Evolutionary conservation across 2,329 filamentous ascomycete species (phyloP).

Genomic region (Fusarium nanum): DNA sequence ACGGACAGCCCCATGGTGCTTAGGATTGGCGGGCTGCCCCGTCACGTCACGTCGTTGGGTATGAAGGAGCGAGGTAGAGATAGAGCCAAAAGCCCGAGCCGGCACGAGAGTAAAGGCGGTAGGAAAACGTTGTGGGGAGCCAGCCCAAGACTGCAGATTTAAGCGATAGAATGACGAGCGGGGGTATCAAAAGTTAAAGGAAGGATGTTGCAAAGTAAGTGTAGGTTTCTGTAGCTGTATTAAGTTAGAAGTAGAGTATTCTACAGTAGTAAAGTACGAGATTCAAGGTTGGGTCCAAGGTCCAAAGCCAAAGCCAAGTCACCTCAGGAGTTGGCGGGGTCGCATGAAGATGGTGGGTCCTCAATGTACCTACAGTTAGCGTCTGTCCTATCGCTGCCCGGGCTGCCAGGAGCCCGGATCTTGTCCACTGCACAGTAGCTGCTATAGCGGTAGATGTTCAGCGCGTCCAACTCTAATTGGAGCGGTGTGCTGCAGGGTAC

Average conservation of each 20-base stretch:
- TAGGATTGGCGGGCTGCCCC: constrained; percentile 44
- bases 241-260: not conserved
- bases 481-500: constrained; percentile 16
- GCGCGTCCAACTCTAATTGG: not conserved
- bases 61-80: constrained; percentile 11
- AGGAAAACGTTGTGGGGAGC: not conserved
- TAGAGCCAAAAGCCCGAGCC: not conserved
- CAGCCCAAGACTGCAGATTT: not conserved
- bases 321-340: constrained; percentile 8
- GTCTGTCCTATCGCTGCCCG: not conserved
- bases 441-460: not conserved
- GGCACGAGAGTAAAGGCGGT: constrained; percentile 15
- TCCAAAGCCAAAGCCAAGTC: not conserved
- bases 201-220: constrained; percentile 18
- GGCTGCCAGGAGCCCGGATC: not conserved
- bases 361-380: not conserved
- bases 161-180: constrained; percentile 14
- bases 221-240: constrained; percentile 7
- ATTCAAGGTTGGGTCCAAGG: constrained; percentile 1
- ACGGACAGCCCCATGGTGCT: constrained; percentile 84
- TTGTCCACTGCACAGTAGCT: not conserved
- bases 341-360: constrained; percentile 8
- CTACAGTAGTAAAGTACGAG: constrained; percentile 2
- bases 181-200: constrained; percentile 30
- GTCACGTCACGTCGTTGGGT: constrained; percentile 38